Base-by-base conservation (phyloP, 2,329 filamentous ascomycete genomes). In the Leptographium wingfieldii region DNA sequence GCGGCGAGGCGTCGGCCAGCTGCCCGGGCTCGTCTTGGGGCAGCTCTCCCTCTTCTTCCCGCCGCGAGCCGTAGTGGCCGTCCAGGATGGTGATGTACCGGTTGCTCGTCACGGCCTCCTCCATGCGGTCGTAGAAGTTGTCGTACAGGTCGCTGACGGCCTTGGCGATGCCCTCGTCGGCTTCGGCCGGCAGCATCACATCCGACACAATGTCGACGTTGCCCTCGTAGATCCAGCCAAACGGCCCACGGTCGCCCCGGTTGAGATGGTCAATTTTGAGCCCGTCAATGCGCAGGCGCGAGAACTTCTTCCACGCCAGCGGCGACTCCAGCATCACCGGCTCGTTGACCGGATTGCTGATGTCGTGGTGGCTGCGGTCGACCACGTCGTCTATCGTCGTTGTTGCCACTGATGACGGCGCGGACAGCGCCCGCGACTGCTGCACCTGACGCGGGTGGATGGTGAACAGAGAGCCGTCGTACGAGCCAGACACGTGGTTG, bases 91-190 rank as follows among this genome's bases (percentile, higher is more conserved):
- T 76, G 27, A 81, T 72, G 64, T 88, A 85, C 33, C 85, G 82
- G 68, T 90, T 90, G 31, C 87, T 84, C 1, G 86, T 90, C 27
- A 97, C 91, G 0, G 91, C 91, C 52, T 94, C 91, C 73, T 99
- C 94, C 69, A 99, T 83, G 63, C 90, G 88, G 71, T 97, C 92
- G 72, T 97, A 97, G 68, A 99, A 92, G 69, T 90, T 88, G 71
- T 97, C 92, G 72, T 97, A 97, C 68, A 99, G 92, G 69, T 96
- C 92, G n/a, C 88, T 86, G 81, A 99, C 88, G 54, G 96, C 91
- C 71, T 96, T 96, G 29, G 87, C 87, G 60, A 99, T 86, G 64
- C 92, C 89, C 63, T 92, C 91, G 61, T 95, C 89, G 49, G 84
- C 83, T 59, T 97, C 94, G 38, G 85, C 84, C 0, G 94, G 94